Percentiles rank a stretch among this genome's conserved stretches.
phyloP scores from a whole-genome alignment of 202 grass and related monocot genomes.

The Panicum hallii region DNA sequence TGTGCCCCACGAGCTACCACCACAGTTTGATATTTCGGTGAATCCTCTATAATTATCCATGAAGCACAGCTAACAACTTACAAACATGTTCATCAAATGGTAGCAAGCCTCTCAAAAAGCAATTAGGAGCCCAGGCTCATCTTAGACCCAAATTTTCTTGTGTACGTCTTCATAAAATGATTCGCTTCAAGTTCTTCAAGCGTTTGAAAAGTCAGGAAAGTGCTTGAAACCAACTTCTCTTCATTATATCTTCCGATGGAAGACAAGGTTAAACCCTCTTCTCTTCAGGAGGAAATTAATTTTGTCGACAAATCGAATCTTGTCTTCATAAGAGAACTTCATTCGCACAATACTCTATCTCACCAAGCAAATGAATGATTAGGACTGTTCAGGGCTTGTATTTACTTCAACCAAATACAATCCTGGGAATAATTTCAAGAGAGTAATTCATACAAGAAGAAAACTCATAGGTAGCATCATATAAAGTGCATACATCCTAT shows the following conservation, averaged over 20 bases:
- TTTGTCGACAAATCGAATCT: slow-evolving; percentile 57
- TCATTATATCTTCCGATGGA: slow-evolving; percentile 64
- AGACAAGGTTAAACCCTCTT: slow-evolving; percentile 47
- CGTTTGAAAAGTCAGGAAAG: slow-evolving; percentile 59
- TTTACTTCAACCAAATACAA: slow-evolving; percentile 74
- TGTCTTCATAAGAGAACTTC: slow-evolving; percentile 62
- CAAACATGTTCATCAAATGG: slow-evolving; percentile 68
- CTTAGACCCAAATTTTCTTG: slow-evolving; percentile 60
- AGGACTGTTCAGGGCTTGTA: slow-evolving; percentile 63
- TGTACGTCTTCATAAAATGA: slow-evolving; percentile 59
- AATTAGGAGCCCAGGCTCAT: slow-evolving; percentile 46
- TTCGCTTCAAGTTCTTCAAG: slow-evolving; percentile 68
- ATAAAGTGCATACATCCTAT: slow-evolving; percentile 15
- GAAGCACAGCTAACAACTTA: slow-evolving; percentile 66
- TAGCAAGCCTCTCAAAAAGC: slow-evolving; percentile 59
- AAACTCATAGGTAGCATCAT: neutral
- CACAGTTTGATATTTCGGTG: slow-evolving; percentile 47
- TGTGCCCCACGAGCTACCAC: slow-evolving; percentile 44
- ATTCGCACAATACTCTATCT: slow-evolving; percentile 54
- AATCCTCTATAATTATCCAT: slow-evolving; percentile 60
- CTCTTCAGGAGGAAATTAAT: slow-evolving; percentile 57
- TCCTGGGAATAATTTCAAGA: slow-evolving; percentile 63
- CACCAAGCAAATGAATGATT: slow-evolving; percentile 61
- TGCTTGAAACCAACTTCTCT: slow-evolving; percentile 74
- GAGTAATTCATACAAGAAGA: slow-evolving; percentile 47